Evolutionary conservation across 225 moss, liverwort and hornwort species (phyloP).

Genomic region (Marchantia polymorpha): DNA sequence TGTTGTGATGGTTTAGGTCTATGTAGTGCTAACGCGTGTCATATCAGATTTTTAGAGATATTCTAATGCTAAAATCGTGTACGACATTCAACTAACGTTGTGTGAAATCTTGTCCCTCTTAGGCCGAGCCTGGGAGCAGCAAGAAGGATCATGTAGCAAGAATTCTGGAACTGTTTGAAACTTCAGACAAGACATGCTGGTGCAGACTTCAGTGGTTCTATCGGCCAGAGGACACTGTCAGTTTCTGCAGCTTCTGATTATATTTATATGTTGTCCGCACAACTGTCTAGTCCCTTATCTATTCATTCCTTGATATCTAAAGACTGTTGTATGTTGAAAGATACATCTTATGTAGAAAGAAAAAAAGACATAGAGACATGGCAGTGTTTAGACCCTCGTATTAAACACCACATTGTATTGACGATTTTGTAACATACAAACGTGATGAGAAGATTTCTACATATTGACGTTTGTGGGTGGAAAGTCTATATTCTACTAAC

Average conservation of each 20-base stretch:
- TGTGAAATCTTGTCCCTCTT: background rate
- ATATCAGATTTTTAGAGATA: background rate
- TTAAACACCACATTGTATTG: too few relatives aligned
- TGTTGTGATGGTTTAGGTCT: background rate
- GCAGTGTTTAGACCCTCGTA: too few relatives aligned
- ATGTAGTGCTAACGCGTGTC: background rate
- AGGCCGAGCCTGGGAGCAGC: background rate
- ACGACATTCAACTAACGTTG: background rate
- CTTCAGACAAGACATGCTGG: conserved; percentile 1
- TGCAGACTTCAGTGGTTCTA: conserved; percentile 6
- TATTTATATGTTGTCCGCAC: background rate
- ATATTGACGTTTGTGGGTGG: too few relatives aligned
- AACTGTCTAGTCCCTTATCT: too few relatives aligned
- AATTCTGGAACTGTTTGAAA: background rate
- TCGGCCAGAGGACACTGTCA: conserved; percentile 6
- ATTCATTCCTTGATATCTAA: too few relatives aligned
- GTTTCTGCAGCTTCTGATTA: conserved; percentile 10
- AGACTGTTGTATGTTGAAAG: too few relatives aligned
- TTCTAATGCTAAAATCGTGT: background rate
- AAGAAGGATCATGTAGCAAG: background rate
- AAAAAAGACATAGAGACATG: too few relatives aligned
- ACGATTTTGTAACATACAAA: too few relatives aligned
- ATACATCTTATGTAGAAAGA: too few relatives aligned
- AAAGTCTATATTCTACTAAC: too few relatives aligned
- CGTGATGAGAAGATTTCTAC: too few relatives aligned